Evolutionary conservation across 176 grass and related monocot species (phyloP).

Genomic region (Zea luxurians): DNA sequence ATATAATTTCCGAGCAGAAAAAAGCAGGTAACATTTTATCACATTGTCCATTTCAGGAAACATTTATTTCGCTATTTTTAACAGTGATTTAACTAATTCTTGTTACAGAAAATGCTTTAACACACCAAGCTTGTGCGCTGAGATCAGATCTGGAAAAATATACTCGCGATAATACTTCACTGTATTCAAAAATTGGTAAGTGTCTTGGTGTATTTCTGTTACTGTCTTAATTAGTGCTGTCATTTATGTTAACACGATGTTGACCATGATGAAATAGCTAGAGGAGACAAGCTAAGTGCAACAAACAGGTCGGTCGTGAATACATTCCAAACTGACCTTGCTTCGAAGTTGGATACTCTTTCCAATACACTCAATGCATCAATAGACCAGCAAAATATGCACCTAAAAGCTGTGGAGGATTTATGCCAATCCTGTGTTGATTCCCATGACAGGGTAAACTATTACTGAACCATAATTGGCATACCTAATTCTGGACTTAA

Average conservation of each 20-base stretch:
- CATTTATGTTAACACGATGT: slow-evolving; percentile 4
- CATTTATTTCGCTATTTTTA: neutral
- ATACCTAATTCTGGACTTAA: slow-evolving; percentile 13
- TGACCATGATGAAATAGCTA: slow-evolving; percentile 49
- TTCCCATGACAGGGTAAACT: slow-evolving; percentile 88
- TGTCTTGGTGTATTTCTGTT: slow-evolving; percentile 5
- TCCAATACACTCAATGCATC: slow-evolving; percentile 72
- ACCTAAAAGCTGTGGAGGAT: slow-evolving; percentile 73
- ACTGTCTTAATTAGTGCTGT: neutral
- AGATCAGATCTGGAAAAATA: slow-evolving; percentile 87
- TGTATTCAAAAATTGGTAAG: slow-evolving; percentile 90
- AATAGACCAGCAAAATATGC: slow-evolving; percentile 69
- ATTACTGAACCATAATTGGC: neutral
- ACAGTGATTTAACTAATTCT: slow-evolving; percentile 15
- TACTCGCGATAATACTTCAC: slow-evolving; percentile 70
- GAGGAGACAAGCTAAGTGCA: slow-evolving; percentile 73
- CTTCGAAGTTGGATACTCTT: slow-evolving; percentile 66
- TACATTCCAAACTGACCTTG: slow-evolving; percentile 72
- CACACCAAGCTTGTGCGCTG: slow-evolving; percentile 88
- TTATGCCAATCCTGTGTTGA: slow-evolving; percentile 84
- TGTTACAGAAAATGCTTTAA: slow-evolving; percentile 87
- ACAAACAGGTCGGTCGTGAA: slow-evolving; percentile 83
- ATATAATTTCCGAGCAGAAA: slow-evolving; percentile 84
- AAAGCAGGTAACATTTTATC: slow-evolving; percentile 68
- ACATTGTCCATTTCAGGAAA: neutral